Evolutionary conservation across 139 green algal species (phyloP).

Genomic region (Pleodorina starrii): DNA sequence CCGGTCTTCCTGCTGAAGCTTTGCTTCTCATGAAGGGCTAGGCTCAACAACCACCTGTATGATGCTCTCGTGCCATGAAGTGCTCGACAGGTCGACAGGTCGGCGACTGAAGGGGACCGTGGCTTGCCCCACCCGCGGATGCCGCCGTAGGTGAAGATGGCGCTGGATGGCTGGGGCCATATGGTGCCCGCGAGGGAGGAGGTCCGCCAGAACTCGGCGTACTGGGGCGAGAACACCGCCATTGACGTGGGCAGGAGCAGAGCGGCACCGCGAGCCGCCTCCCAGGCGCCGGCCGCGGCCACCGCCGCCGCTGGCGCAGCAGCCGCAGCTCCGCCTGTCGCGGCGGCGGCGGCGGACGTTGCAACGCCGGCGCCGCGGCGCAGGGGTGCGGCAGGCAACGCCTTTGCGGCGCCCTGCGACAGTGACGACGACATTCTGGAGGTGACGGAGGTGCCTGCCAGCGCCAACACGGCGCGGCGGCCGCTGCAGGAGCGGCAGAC

Average conservation of each 20-base stretch:
- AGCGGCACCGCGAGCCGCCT: too few species aligned
- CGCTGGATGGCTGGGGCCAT: neutral
- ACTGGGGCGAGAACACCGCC: neutral
- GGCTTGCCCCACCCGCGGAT: too few species aligned
- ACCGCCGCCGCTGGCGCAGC: neutral
- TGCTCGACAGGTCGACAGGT: too few species aligned
- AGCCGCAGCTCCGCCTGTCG: neutral
- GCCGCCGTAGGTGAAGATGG: neutral
- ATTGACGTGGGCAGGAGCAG: neutral
- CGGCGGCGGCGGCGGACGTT: neutral
- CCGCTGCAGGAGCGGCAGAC: neutral
- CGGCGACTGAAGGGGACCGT: too few species aligned
- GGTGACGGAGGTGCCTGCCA: neutral
- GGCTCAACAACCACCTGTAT: too few species aligned
- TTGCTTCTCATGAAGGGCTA: too few species aligned
- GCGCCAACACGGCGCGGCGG: neutral
- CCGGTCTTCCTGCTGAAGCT: too few species aligned
- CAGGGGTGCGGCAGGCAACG: neutral
- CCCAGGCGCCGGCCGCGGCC: too few species aligned
- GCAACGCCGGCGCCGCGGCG: neutral
- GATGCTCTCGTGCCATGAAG: too few species aligned
- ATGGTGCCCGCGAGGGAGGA: neutral
- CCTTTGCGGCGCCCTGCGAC: neutral
- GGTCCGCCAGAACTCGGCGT: neutral
- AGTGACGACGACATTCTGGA: slow-evolving; percentile 3